Evolutionary conservation across 371 early-diverging fungal genomes (phyloP), one percentile per base, ranked within the genome.

Genomic region (Mucor lusitanicus): DNA sequence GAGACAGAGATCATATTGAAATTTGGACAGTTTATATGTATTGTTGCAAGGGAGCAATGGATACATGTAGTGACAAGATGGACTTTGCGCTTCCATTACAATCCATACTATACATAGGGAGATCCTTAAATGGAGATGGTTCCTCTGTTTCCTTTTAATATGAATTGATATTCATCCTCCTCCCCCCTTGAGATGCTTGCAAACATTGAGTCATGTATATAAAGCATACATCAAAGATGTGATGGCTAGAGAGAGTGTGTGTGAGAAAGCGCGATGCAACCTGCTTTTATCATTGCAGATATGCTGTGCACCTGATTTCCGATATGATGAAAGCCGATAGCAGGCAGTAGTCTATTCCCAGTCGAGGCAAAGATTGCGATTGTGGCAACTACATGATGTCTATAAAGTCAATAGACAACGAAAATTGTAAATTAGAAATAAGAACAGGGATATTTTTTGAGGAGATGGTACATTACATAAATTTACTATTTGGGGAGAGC

Each of bases 11-110:
- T 11, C 11, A 23, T 50, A 50, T 50, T 50, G 50, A 50, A 50
- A 50, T 50, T 50, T 50, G 50, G 50, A 50, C 50, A 50, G 50
- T 50, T 50, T 50, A 50, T 44, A 44, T 50, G 50, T 50, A 50
- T 50, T 50, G 50, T 50, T 48, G 25, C 25, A 50, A 50, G 50
- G 50, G 50, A 50, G 50, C 7, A 50, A 11, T 50, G 23, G 50
- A 23, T 50, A 25, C n/a, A n/a, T n/a, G n/a, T 50, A 50, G 25
- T 50, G 50, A 50, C 50, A 50, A 50, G 50, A 9, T 23, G 1
- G 50, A 50, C 23, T 25, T 50, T 9, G 11, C 19, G 19, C 50
- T 23, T 21, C 9, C 9, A 50, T 50, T 50, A 23, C 50, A 50
- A 50, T 50, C 23, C 21, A 50, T 50, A 50, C 50, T 50, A 50